Conservation (phyloP, 2,329 filamentous ascomycete species). For the Cladosporium sp. region DNA sequence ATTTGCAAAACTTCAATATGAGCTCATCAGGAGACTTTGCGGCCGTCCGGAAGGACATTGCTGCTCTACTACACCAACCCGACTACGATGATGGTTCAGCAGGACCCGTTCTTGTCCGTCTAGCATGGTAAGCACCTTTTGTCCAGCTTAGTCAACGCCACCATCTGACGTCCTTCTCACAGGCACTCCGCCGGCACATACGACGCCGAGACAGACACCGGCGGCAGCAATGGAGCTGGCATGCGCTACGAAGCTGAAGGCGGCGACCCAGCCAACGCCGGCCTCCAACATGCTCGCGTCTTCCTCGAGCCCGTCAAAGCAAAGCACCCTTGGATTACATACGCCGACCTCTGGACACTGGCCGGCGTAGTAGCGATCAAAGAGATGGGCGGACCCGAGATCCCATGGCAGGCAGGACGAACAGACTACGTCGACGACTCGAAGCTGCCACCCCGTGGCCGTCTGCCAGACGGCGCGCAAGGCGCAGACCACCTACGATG, state of each 20-base stretch:
- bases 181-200: conserved; percentile 67
- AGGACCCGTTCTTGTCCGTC: conserved; percentile 62
- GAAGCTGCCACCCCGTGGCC: conserved; percentile 59
- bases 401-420: conserved; percentile 59
- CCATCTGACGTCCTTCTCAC: conserved; percentile 2
- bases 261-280: conserved; percentile 65
- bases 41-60: conserved; percentile 56
- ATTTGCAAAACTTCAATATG: background rate
- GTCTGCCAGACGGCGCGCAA: conserved; percentile 56
- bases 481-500: conserved; percentile 56
- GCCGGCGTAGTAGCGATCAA: conserved; percentile 60
- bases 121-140: conserved; percentile 55
- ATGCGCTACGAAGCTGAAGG: conserved; percentile 67
- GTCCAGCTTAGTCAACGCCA: background rate
- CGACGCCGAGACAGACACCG: conserved; percentile 58
- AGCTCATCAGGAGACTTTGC: conserved; percentile 34
- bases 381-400: conserved; percentile 60
- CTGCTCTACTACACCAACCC: conserved; percentile 47
- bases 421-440: conserved; percentile 64
- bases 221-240: conserved; percentile 64
- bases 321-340: conserved; percentile 63
- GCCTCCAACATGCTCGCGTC: conserved; percentile 62
- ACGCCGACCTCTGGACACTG: conserved; percentile 66
- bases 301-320: conserved; percentile 64
- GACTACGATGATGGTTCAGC: conserved; percentile 66